Conservation (phyloP, 495 filamentous ascomycete species). For the Lepraria neglecta region DNA sequence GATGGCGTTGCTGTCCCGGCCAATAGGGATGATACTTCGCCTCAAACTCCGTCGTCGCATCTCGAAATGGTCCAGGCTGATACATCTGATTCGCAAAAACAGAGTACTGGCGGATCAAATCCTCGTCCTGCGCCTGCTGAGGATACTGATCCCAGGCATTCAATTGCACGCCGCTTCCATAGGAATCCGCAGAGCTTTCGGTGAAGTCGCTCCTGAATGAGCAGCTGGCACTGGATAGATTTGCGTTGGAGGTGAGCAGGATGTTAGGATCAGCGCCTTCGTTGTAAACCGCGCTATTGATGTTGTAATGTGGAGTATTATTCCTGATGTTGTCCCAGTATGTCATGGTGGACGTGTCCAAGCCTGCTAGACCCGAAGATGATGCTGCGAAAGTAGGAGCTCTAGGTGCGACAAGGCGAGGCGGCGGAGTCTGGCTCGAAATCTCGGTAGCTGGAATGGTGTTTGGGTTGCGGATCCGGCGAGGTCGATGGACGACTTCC, state of each 20-base stretch:
- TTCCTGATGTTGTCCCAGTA: neutral
- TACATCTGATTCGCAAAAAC: no score
- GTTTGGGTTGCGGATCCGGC: neutral
- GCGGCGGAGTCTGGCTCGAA: neutral
- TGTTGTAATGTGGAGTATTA: no score
- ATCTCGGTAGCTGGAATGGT: neutral
- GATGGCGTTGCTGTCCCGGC: no score
- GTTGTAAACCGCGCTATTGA: no score
- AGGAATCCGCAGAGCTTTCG: neutral
- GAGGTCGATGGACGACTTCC: neutral
- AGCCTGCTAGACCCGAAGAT: neutral
- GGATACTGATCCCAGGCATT: neutral
- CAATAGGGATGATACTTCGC: no score
- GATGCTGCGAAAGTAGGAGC: neutral
- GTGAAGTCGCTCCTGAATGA: neutral
- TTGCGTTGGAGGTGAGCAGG: no score
- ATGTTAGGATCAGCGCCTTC: no score
- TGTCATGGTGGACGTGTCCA: slow-evolving; percentile 1
- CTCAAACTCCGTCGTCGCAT: no score
- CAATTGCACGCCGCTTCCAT: neutral
- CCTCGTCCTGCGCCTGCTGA: no score
- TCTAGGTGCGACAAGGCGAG: neutral
- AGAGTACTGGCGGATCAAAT: neutral
- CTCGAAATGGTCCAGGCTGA: no score
- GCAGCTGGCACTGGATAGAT: neutral